Evolutionary conservation across 345 rosid genomes (phyloP).

Genomic region (Ailanthus altissimus): DNA sequence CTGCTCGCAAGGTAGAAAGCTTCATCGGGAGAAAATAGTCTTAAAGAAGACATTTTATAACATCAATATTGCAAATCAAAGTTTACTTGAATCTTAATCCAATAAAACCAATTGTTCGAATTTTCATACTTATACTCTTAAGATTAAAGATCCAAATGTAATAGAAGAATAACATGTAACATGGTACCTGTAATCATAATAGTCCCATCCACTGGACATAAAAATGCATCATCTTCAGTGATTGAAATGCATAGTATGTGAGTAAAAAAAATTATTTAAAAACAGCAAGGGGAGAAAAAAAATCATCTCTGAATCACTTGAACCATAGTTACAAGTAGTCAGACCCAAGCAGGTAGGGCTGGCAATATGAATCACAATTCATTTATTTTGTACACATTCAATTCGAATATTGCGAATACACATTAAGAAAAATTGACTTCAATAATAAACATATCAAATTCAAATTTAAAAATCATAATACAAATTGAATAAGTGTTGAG

Average conservation of each 20-base stretch:
- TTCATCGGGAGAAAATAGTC: constrained; percentile 13
- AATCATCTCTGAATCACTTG: constrained; percentile 3
- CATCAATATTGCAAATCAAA: constrained; percentile 12
- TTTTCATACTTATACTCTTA: not conserved
- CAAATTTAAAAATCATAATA: too few species aligned
- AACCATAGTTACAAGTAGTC: not conserved
- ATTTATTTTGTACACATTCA: too few species aligned
- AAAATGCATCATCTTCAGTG: constrained; percentile 57
- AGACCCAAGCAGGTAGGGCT: constrained; percentile 1
- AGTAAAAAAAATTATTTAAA: not conserved
- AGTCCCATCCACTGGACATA: constrained; percentile 97
- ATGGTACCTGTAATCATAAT: constrained; percentile 90
- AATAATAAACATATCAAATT: too few species aligned
- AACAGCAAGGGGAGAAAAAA: not conserved
- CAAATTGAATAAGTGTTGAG: too few species aligned
- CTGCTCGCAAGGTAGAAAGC: constrained; percentile 47
- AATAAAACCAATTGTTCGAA: constrained; percentile 6
- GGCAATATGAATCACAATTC: too few species aligned
- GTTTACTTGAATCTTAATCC: not conserved
- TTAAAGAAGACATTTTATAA: not conserved
- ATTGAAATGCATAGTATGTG: constrained; percentile 33
- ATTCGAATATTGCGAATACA: too few species aligned
- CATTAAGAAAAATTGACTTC: too few species aligned
- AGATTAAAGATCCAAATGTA: too few species aligned
- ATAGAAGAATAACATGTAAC: constrained; percentile 13